Evolutionary conservation across 2,329 filamentous ascomycete species (phyloP).

Genomic region (Colletotrichum agaves): DNA sequence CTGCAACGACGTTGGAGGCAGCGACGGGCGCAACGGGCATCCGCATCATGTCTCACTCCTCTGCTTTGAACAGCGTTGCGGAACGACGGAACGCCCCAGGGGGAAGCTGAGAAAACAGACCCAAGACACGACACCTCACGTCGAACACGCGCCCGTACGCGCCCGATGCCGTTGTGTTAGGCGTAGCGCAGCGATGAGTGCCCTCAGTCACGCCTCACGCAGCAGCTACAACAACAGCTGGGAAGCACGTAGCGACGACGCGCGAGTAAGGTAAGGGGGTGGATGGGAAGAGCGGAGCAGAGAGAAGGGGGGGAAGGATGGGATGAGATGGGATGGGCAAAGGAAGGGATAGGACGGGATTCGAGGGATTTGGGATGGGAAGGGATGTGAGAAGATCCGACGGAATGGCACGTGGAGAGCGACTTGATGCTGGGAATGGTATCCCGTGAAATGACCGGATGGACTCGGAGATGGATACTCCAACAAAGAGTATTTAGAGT

Average conservation of each 20-base stretch:
- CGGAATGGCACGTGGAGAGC: slow-evolving; percentile 27
- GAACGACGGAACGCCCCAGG: background rate
- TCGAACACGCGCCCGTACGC: slow-evolving; percentile 3
- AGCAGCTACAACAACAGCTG: background rate
- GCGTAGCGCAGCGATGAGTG: slow-evolving; percentile 3
- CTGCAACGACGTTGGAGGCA: slow-evolving; percentile 12
- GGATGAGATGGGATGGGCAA: background rate
- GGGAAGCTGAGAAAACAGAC: too few species aligned
- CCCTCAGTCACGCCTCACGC: background rate
- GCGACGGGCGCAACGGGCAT: slow-evolving; percentile 24
- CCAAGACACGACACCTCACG: slow-evolving; percentile 2
- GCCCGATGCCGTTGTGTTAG: background rate
- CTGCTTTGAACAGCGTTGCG: background rate
- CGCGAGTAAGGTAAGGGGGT: slow-evolving; percentile 23
- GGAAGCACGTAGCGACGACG: background rate
- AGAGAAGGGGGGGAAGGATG: background rate
- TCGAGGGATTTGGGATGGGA: background rate
- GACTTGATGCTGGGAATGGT: too few species aligned
- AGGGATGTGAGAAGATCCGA: slow-evolving; percentile 13
- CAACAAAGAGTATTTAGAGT: background rate
- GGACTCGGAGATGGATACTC: background rate
- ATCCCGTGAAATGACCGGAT: background rate
- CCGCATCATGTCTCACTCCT: slow-evolving; percentile 36
- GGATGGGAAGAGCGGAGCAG: slow-evolving; percentile 7
- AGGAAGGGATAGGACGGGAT: slow-evolving; percentile 1